Evolutionary conservation across 1,139 yeast species (phyloP), one percentile per base, ranked within the genome.

Genomic region (Yamadazyma songkhlaensis): DNA sequence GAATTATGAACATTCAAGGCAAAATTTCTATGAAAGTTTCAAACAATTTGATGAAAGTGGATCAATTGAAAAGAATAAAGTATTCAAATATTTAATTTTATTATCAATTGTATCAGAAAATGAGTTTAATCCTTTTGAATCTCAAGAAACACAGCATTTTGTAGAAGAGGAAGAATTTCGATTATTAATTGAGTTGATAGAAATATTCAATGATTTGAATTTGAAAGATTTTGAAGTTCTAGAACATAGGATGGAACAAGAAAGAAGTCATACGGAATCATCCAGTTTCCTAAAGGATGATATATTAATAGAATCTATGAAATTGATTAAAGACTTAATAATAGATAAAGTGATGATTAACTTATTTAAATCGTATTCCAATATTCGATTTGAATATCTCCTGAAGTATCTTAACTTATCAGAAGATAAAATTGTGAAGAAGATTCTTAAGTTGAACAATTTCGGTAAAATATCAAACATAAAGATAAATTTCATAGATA

Each of bases 11-110:
- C 60, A 61, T 36, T 88, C 95, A 0, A 71, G 85, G 26, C 64
- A 71, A 32, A 83, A 77, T 43, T 82, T 84, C 49, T 84, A 82
- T 52, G 88, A 82, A 48, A 72, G 86, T 37, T 86, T 86, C 58
- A 81, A 82, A 49, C 81, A 76, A 46, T 85, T 79, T 55, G 94
- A 86, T 55, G 95, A 85, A 57, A 83, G 87, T 21, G 95, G 94
- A 1, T 79, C 84, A 39, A 57, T 66, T 14, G 65, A 65, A 34
- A 70, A 71, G 44, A 72, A 86, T 41, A 65, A 74, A 25, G 76
- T 81, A 4, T 65, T 86, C 45, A 78, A 79, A 46, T 82, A 81
- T 55, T 70, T 81, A 45, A 79, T 81, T 3, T 54, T 85, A 9
- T 76, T 87, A 22, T 79, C 84, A 7, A 64, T 85, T 45, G 59